Evolutionary conservation across 129 eudicot species (phyloP), one percentile per base, ranked within the genome.

Genomic region (Centella asiatica): DNA sequence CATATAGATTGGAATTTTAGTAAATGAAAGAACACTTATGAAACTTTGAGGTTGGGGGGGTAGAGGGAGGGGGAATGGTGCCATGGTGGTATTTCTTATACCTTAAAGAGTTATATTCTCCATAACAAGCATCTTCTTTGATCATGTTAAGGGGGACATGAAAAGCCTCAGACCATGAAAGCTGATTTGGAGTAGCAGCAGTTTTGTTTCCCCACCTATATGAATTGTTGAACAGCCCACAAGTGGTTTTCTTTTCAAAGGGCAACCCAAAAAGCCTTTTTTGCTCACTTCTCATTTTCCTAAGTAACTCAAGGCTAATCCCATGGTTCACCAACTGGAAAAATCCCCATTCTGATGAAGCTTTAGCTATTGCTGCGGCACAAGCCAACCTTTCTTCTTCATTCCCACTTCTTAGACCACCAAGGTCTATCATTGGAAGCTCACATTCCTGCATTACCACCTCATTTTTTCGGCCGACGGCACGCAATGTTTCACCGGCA

Each of bases 301-400:
- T 56, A 15, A 85, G 72, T 34, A 85, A 75, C 1, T 73, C 67
- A 12, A 70, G 73, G 54, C 72, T 60, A 5, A 85, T 64, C 20
- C 94, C 94, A 60, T 85, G 94, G 78, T 85, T 81, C 11, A 85
- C 75, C 62, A 84, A 70, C 28, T 80, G 92, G 60, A 84, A 84
- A 71, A 84, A 84, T 3, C 92, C 92, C 94, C 88, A 85, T 62
- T 85, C 85, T 4, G 88, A 57, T 17, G 94, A 85, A 29, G 94
- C 94, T 25, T 61, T 79, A 47, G 74, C 74, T 46, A 84, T 84
- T 25, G 75, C 66, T 1, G 57, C 53, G 10, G 57, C 68, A 53
- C 87, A 81, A 47, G 71, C 64, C 25, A 34, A 59, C 50, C 79
- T 56, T 22, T 74, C 84, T 0, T 46, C 65, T 29, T 74, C 79